A percentile compares a stretch with the other conserved stretches of the same genome.
phyloP scores from a whole-genome alignment of 2,329 filamentous ascomycete species.

The Pyrenophora teres region DNA sequence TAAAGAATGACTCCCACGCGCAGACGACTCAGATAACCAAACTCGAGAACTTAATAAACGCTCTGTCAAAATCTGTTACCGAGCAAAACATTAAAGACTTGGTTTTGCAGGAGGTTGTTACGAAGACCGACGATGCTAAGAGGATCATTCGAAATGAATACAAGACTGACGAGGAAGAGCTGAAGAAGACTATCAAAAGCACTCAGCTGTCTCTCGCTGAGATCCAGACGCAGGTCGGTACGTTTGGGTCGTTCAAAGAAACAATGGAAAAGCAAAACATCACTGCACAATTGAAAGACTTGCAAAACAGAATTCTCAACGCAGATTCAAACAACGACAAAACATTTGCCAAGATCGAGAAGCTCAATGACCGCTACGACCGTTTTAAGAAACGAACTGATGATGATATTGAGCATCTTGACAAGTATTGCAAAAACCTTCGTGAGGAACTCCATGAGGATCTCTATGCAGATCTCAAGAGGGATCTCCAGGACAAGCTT shows the following conservation, averaged over 20 bases:
- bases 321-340: neutral
- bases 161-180: neutral
- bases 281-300: neutral
- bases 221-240: neutral
- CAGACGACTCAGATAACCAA: neutral
- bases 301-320: neutral
- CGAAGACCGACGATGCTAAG: neutral
- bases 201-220: neutral
- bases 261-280: neutral
- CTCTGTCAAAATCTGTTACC: neutral
- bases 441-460: no score
- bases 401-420: neutral
- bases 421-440: no score
- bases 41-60: conserved; percentile 1
- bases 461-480: no score
- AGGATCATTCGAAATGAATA: neutral
- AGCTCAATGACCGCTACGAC: neutral
- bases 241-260: neutral
- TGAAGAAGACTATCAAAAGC: neutral
- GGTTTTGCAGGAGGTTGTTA: neutral
- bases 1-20: neutral
- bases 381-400: neutral
- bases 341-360: neutral
- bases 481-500: no score
- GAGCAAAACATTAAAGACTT: neutral